phyloP scores from a whole-genome alignment of 2,329 filamentous ascomycete genomes.

The Aspergillus niger region DNA sequence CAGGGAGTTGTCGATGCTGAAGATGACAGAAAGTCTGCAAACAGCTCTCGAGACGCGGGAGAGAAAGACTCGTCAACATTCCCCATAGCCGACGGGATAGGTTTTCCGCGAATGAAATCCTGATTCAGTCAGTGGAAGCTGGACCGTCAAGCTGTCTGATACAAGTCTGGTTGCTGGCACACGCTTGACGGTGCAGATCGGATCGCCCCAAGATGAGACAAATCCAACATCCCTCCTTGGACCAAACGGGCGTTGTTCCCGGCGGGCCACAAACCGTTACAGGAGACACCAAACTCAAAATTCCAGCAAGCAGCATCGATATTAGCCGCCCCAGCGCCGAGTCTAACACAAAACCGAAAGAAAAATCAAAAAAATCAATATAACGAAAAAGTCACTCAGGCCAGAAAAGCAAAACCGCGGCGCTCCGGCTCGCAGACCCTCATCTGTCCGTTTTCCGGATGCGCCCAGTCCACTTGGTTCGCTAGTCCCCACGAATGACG shows the following conservation, averaged over 20 bases:
- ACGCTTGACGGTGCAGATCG: conserved; percentile 17
- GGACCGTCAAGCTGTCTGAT: not conserved
- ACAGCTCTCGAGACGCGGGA: not conserved
- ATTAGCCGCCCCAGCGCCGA: not conserved
- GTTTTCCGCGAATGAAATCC: no score
- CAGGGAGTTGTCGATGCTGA: not conserved
- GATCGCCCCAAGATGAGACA: conserved; percentile 19
- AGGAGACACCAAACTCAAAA: not conserved
- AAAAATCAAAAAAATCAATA: no score
- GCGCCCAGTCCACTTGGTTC: conserved; percentile 14
- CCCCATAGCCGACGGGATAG: no score
- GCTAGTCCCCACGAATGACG: conserved; percentile 21
- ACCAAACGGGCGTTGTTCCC: not conserved
- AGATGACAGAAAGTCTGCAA: not conserved
- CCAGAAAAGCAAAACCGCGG: not conserved
- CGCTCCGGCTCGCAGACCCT: conserved; percentile 15
- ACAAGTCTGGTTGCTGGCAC: not conserved
- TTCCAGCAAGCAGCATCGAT: not conserved
- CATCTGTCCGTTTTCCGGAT: conserved; percentile 13
- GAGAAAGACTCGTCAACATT: no score
- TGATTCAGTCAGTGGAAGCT: not conserved
- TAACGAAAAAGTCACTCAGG: not conserved
- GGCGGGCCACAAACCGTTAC: conserved; percentile 5
- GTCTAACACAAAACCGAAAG: no score
- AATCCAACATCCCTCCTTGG: not conserved